A percentile compares a stretch with the other conserved stretches of the same genome.
These are phyloP conservation scores for Psilocybe tampanensis DNA, from an alignment of 768 basidiomycete genomes.

Conservation along the genomic window DNA sequence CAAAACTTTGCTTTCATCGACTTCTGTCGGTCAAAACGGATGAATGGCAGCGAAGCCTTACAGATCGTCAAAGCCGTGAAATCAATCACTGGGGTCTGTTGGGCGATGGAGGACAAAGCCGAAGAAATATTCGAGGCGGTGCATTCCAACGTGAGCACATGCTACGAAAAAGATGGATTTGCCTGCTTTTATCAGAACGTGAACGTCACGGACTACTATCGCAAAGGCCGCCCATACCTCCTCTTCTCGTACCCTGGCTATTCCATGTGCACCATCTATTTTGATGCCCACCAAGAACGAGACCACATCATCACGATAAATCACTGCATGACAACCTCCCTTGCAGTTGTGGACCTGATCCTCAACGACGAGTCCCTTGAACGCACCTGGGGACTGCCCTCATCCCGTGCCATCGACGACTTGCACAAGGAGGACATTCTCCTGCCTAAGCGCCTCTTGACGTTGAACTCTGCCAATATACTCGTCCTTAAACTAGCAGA, in stretches of 20 bases:
- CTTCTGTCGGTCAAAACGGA: not conserved
- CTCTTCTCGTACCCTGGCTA: not conserved
- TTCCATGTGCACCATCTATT: constrained; percentile 2
- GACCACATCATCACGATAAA: constrained; percentile 4
- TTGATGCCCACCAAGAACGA: not conserved
- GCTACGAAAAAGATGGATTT: not conserved
- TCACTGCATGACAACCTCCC: constrained; percentile 6
- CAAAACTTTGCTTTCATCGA: constrained; percentile 6
- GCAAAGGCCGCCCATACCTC: constrained; percentile 3
- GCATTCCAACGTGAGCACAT: not conserved
- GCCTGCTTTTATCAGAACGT: constrained; percentile 1
- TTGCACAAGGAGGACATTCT: constrained; percentile 3
- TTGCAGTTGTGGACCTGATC: not conserved
- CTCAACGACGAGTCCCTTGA: constrained; percentile 3
- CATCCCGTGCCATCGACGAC: not conserved
- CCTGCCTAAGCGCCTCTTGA: not conserved
- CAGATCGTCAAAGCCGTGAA: constrained; percentile 2
- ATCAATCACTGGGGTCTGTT: constrained; percentile 2
- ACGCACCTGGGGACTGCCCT: not conserved
- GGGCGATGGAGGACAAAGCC: not conserved
- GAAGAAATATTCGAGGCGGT: not conserved
- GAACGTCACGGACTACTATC: constrained; percentile 1
- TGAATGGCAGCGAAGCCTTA: not conserved
- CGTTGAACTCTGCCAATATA: not conserved
- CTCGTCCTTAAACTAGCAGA: constrained; percentile 1